These are phyloP conservation scores for Globisporangium nodosum DNA, from an alignment of 352 stramenopile species.

Conservation along the genomic window DNA sequence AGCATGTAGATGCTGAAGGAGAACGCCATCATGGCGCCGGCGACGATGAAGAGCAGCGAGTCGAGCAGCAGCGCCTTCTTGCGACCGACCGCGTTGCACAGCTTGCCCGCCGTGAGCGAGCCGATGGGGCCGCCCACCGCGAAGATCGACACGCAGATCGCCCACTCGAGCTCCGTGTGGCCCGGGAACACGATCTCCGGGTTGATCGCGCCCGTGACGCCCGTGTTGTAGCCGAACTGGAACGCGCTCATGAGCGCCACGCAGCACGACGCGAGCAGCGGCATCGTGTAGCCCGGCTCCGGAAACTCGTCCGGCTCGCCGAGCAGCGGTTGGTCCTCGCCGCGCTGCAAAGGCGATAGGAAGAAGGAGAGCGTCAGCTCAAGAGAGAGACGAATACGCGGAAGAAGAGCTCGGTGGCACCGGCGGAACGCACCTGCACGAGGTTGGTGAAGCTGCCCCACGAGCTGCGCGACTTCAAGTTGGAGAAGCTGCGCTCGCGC, in stretches of 20 bases:
- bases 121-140: constrained; percentile 55
- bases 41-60: constrained; percentile 62
- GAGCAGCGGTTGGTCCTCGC: constrained; percentile 69
- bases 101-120: constrained; percentile 49
- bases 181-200: constrained; percentile 55
- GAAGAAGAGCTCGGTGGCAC: neutral
- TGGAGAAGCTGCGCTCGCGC: constrained; percentile 65
- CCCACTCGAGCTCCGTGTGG: constrained; percentile 59
- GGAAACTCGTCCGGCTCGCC: constrained; percentile 51
- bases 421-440: constrained; percentile 20
- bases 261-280: constrained; percentile 56
- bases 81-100: constrained; percentile 47
- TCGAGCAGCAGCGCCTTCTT: constrained; percentile 59
- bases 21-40: constrained; percentile 49
- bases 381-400: neutral
- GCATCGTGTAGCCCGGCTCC: constrained; percentile 61
- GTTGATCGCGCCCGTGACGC: constrained; percentile 61
- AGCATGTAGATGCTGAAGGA: constrained; percentile 70
- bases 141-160: constrained; percentile 65
- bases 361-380: too few relatives aligned
- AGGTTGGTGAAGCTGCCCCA: constrained; percentile 55
- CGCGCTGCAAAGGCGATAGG: constrained; percentile 20
- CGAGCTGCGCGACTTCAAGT: constrained; percentile 53
- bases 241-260: constrained; percentile 67
- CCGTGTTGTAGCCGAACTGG: constrained; percentile 75